Evolutionary conservation across 306 rosid genomes (phyloP), one percentile per base, ranked within the genome.

Genomic region (Bauhinia variegata): DNA sequence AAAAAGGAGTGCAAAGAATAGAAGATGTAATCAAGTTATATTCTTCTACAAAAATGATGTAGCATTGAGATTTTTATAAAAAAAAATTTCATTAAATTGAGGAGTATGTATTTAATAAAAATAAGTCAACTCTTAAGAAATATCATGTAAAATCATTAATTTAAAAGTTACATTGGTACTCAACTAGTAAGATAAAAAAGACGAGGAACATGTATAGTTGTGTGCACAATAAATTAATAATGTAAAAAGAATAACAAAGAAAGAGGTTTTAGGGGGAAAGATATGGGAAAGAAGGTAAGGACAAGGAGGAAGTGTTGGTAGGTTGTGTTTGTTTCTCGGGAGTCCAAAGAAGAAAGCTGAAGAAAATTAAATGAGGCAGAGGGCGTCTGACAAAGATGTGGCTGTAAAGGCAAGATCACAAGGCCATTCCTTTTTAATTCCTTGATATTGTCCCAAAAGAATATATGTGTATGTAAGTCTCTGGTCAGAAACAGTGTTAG

Each of bases 331-430:
- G 82, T 69, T 78, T 86, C 37, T 57, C 6, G 70, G 79, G 78
- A 68, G 79, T 59, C 80, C 78, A 77, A 54, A 36, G 74, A 71
- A 52, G 75, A 77, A 68, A 65, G 71, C 73, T 73, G 76, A 80
- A 62, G 14, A 59, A 79, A 73, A 59, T 28, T 54, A 39, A 71
- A 49, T 41, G 73, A 72, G 88, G 86, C 89, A 88, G 2, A 23
- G 18, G 77, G 67, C 17, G 71, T 55, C 93, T 83, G 91, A 91
- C 96, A 87, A 89, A 85, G 86, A 82, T 85, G 77, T 82, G 79
- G 85, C 77, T 78, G 83, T 84, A 64, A n/a, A n/a, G n/a, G n/a
- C n/a, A n/a, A n/a, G n/a, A n/a, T n/a, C n/a, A n/a, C n/a, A n/a
- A 73, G 14, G 54, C 79, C 78, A 73, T 76, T 54, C 64, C 68